Conservation (phyloP, 1,284 basidiomycete genomes). For the Phlebopus sp. region DNA sequence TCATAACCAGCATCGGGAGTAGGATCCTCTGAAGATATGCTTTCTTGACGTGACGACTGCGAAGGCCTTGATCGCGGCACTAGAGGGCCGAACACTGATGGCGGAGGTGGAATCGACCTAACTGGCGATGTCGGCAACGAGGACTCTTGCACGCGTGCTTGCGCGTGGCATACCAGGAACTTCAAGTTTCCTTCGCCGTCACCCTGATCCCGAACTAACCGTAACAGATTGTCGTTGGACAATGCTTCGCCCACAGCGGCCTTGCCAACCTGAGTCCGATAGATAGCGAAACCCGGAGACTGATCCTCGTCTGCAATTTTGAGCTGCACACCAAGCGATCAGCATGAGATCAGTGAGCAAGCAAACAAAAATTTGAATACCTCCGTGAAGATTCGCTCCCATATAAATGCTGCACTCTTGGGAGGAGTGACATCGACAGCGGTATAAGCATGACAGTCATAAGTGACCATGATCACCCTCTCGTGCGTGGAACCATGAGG, state of each 20-base stretch:
- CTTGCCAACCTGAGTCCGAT: slow-evolving; percentile 80
- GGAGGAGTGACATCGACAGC: slow-evolving; percentile 78
- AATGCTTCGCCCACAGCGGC: slow-evolving; percentile 72
- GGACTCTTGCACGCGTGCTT: slow-evolving; percentile 57
- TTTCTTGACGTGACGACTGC: slow-evolving; percentile 59
- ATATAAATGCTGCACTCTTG: slow-evolving; percentile 68
- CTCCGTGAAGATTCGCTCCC: slow-evolving; percentile 83
- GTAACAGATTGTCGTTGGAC: slow-evolving; percentile 63
- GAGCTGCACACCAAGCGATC: slow-evolving; percentile 47
- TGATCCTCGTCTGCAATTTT: slow-evolving; percentile 84
- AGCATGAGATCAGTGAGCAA: slow-evolving; percentile 7
- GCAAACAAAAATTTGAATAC: slow-evolving; percentile 40
- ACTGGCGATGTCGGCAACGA: slow-evolving; percentile 41
- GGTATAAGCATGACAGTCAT: slow-evolving; percentile 78
- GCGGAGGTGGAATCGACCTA: slow-evolving; percentile 54
- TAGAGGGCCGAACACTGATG: slow-evolving; percentile 40
- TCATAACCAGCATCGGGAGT: slow-evolving; percentile 64
- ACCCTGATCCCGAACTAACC: slow-evolving; percentile 69
- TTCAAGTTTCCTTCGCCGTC: slow-evolving; percentile 78
- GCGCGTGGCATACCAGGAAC: slow-evolving; percentile 70
- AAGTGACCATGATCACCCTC: slow-evolving; percentile 72
- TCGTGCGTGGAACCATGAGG: slow-evolving; percentile 27
- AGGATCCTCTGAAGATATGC: slow-evolving; percentile 66
- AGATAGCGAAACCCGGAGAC: slow-evolving; percentile 66
- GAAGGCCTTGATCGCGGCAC: slow-evolving; percentile 45